Evolutionary conservation across 2,329 filamentous ascomycete genomes (phyloP), one percentile per base, ranked within the genome.

Genomic region (Nannizzia gypsea): DNA sequence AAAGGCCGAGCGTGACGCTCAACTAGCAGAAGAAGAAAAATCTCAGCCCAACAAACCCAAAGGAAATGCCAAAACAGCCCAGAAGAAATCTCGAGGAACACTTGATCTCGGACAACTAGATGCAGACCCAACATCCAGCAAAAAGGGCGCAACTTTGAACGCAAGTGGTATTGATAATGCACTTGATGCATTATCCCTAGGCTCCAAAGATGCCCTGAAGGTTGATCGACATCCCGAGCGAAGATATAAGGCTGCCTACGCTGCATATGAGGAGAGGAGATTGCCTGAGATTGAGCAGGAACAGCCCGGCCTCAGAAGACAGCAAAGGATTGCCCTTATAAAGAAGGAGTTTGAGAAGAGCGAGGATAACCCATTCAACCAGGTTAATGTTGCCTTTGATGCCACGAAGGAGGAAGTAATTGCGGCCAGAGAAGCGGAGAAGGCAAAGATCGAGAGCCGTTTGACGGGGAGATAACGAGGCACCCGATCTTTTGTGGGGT

Each of bases 341-440:
- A 76, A 83, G 63, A 95, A 95, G 79, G 93, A 97, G 77, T 99
- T 97, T 73, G 88, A 95, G 74, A 95, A 90, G 79, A 88, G 88
- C 69, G 86, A 89, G 1, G 92, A 97, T 67, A 99, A 99, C 73
- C 93, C 93, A 13, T 93, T 95, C 77, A 96, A 96, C 76, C 89
- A 95, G 76, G 85, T 86, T 15, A 83, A 78, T 57, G 88, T 84
- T 1, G 73, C 79, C 2, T 95, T 90, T 75, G 89, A 99, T 73
- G 83, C 89, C 59, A 82, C 81, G 22, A 87, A 83, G 74, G 89
- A 90, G 3, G 92, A 99, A 68, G 68, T 96, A 50, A 79, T 79
- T 56, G 79, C 82, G 56, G 75, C 91, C 61, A 82, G 78, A 70
- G 77, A 83, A 46, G 73, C 80, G 59, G 89, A 95, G 77, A 85